A percentile compares a stretch with the other conserved stretches of the same genome.
Conservation (phyloP, 257 asterid genomes). For the Lycium ferocissimum region DNA sequence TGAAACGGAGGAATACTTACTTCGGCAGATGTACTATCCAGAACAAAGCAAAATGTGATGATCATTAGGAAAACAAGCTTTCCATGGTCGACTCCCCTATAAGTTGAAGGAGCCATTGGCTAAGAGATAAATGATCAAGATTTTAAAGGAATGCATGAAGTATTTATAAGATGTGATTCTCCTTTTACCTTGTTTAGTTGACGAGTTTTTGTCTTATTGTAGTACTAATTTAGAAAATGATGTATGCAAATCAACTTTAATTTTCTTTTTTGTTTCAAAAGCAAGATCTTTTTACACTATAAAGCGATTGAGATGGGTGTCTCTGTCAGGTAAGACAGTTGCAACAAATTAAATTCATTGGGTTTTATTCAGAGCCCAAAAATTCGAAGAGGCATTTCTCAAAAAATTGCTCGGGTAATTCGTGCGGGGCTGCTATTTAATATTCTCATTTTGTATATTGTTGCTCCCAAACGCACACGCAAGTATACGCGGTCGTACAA, state of each 20-base stretch:
- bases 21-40: slow-evolving; percentile 45
- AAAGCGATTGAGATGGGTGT: background rate
- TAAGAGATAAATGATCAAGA: background rate
- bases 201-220: background rate
- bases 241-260: background rate
- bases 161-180: background rate
- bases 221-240: background rate
- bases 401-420: no score
- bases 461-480: no score
- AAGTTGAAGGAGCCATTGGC: slow-evolving; percentile 16
- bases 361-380: no score
- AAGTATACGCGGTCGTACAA: no score
- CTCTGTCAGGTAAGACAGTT: background rate
- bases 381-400: no score
- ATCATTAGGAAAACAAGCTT: slow-evolving; percentile 27
- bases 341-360: background rate
- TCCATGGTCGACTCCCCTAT: background rate
- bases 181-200: background rate
- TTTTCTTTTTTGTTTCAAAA: background rate
- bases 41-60: slow-evolving; percentile 35
- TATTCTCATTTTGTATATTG: no score
- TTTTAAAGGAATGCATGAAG: background rate
- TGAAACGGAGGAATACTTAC: slow-evolving; percentile 28
- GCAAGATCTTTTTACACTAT: background rate
- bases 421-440: no score